Percentiles rank a stretch among this genome's conserved stretches.
phyloP scores from a whole-genome alignment of 257 asterid genomes.

The Solanum lycopersicoides region DNA sequence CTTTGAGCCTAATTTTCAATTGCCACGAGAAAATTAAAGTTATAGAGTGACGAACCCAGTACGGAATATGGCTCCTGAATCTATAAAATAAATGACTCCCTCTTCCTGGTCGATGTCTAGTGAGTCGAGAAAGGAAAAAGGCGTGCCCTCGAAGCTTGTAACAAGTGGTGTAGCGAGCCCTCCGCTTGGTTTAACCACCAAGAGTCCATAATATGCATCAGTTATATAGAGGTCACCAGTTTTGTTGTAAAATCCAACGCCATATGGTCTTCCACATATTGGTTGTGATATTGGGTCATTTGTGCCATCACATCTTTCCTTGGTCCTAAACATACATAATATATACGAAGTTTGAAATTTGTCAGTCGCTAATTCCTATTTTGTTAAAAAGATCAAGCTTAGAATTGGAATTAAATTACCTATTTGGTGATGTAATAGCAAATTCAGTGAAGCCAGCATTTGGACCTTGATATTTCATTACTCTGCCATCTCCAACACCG shows the following conservation, averaged over 20 bases:
- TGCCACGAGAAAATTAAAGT: neutral
- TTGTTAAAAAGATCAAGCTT: neutral
- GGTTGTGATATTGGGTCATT: neutral
- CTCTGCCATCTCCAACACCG: conserved; percentile 42
- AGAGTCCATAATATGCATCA: neutral
- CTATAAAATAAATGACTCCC: neutral
- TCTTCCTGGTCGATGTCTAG: neutral
- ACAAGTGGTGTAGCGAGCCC: neutral
- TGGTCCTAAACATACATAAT: neutral
- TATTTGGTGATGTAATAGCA: neutral
- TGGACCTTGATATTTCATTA: conserved; percentile 20
- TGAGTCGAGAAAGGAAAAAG: neutral
- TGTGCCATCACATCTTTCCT: neutral
- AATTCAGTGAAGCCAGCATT: neutral
- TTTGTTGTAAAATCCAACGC: neutral
- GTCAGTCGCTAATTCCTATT: neutral
- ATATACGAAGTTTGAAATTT: no score
- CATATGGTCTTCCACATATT: neutral
- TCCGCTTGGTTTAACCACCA: neutral
- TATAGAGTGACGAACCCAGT: neutral
- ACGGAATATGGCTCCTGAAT: neutral
- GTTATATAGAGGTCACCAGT: neutral
- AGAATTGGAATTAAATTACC: neutral
- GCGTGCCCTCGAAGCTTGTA: neutral
- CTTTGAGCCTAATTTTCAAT: neutral